Evolutionary conservation across 441 rosid genomes (phyloP), one percentile per base, ranked within the genome.

Genomic region (Jatropha podagrica): DNA sequence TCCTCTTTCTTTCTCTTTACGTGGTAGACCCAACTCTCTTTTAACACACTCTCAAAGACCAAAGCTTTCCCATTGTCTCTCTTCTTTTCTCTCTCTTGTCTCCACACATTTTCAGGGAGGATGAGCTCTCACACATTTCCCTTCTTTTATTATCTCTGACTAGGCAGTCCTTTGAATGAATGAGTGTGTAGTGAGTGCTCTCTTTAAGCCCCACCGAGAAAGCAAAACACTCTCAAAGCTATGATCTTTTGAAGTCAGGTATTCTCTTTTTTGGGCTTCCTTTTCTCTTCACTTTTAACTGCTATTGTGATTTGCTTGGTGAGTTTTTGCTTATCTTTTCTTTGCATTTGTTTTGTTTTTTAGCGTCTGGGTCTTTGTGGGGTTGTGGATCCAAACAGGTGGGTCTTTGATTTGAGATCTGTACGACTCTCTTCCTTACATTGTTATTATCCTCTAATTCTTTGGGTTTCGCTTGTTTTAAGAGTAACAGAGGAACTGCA

Each of bases 321-420:
- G 82, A 82, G 71, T 62, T 85, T 76, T 74, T 18, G 41, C 77
- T 52, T 59, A 77, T 75, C 51, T 41, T 60, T 42, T 52, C 52
- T 44, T 44, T 66, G 78, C 58, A 68, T 74, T 83, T 86, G 48
- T 44, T 5, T 44, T 32, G 83, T 68, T 64, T 82, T 84, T 76
- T 81, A 66, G 84, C 81, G 32, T 75, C 74, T 85, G 86, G 81
- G 76, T 84, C 77, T 61, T 78, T 74, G 74, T 78, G 80, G 79
- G 62, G 78, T 77, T n/a, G 59, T 82, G 84, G 86, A 78, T 89
- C 81, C 81, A 73, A 14, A 55, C 56, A 70, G 80, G 78, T 82
- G 77, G 82, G 83, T 77, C 77, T 85, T 65, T 64, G 59, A 68
- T 80, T 69, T 78, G 85, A 83, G 88, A 84, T 87, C 82, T 78